Percentiles rank a stretch among this genome's conserved stretches.
Evolutionary conservation across 1,284 basidiomycete genomes (phyloP).

Genomic region (Pholiota adiposa): DNA sequence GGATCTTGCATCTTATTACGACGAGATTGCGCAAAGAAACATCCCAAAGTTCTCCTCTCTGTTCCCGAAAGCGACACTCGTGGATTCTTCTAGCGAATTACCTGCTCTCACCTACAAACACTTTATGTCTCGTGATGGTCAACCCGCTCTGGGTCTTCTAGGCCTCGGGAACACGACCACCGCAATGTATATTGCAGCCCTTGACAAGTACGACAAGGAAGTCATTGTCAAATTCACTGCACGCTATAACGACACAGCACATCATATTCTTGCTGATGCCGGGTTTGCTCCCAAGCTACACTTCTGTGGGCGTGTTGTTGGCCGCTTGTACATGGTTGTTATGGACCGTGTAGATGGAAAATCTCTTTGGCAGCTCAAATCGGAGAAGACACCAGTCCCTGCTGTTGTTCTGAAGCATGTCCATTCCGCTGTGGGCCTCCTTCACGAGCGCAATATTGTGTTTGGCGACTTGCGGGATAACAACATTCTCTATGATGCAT

Average conservation of each 20-base stretch:
- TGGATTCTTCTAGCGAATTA: slow-evolving; percentile 1
- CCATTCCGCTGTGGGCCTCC: slow-evolving; percentile 12
- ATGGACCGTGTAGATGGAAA: slow-evolving; percentile 22
- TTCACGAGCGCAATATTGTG: slow-evolving; percentile 16
- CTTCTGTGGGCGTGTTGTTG: slow-evolving; percentile 20
- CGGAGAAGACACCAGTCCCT: slow-evolving; percentile 8
- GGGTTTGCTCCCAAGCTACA: slow-evolving; percentile 20
- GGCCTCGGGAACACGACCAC: slow-evolving; percentile 13
- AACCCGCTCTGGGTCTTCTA: slow-evolving; percentile 8
- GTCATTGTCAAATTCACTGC: slow-evolving; percentile 24
- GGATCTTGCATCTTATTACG: slow-evolving; percentile 18
- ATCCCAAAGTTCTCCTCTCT: slow-evolving; percentile 13
- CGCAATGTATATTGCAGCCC: slow-evolving; percentile 19
- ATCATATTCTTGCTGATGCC: slow-evolving; percentile 14
- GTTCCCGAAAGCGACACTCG: slow-evolving; percentile 17
- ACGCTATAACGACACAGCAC: slow-evolving; percentile 18
- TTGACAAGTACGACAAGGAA: slow-evolving; percentile 11
- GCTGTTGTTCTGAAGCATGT: slow-evolving; percentile 13
- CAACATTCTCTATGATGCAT: slow-evolving; percentile 15
- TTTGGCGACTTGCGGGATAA: slow-evolving; percentile 18
- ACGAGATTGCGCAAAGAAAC: background rate
- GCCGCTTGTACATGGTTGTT: slow-evolving; percentile 23
- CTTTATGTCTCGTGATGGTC: slow-evolving; percentile 14
- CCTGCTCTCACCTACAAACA: slow-evolving; percentile 14
- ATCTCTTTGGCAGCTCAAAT: slow-evolving; percentile 16